Conservation (phyloP, 2,329 filamentous ascomycete species). For the Sporothrix sp. region DNA sequence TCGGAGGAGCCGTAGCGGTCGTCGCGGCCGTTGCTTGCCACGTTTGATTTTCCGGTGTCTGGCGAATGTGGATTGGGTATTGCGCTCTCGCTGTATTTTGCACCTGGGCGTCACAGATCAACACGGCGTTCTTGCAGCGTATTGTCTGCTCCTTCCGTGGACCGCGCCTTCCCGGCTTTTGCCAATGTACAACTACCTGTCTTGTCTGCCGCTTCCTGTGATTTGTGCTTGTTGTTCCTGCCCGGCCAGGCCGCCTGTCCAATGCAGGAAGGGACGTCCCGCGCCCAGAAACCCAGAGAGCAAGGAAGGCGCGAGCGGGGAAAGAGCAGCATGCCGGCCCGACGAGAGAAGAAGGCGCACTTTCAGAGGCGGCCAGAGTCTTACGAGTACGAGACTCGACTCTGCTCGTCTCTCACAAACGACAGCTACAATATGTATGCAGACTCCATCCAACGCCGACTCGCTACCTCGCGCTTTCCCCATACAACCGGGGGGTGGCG, state of each 20-base stretch:
- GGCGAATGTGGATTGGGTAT: neutral
- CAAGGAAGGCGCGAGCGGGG: neutral
- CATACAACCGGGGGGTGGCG: neutral
- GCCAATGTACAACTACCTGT: neutral
- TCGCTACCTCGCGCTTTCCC: too few relatives aligned
- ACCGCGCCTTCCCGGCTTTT: neutral
- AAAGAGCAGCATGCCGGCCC: too few relatives aligned
- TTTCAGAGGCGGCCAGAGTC: neutral
- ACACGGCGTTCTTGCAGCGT: too few relatives aligned
- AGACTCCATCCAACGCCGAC: too few relatives aligned
- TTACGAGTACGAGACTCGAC: neutral
- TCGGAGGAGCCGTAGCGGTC: neutral
- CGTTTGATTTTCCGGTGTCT: neutral
- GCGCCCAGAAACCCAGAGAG: neutral
- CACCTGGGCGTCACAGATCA: neutral
- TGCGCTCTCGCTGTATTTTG: neutral
- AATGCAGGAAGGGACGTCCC: constrained; percentile 6
- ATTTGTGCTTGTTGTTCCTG: neutral
- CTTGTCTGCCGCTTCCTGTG: neutral
- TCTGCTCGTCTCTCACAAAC: neutral
- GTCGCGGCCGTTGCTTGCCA: too few relatives aligned
- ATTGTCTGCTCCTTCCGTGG: too few relatives aligned
- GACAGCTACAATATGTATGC: too few relatives aligned
- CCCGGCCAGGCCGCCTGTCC: neutral
- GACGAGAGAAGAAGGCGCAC: neutral